Evolutionary conservation across 305 asterid genomes (phyloP).

Genomic region (Fraxinus sp.): DNA sequence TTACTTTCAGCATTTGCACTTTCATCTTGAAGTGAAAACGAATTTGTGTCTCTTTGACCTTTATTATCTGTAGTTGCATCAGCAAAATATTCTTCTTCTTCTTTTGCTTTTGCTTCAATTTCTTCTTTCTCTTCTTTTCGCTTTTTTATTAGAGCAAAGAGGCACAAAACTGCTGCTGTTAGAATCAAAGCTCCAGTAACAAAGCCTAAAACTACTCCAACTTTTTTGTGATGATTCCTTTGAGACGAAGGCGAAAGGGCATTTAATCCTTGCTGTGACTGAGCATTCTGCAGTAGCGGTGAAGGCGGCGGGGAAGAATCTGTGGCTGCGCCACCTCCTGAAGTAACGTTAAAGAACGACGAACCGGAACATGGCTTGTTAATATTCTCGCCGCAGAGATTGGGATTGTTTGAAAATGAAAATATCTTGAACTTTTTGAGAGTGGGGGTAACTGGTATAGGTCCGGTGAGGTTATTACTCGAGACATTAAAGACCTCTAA

Average conservation of each 20-base stretch:
- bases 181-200: conserved; percentile 54
- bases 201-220: conserved; percentile 58
- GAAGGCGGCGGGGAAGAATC: conserved; percentile 36
- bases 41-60: conserved; percentile 15
- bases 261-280: conserved; percentile 46
- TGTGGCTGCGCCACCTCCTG: conserved; percentile 24
- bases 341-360: conserved; percentile 64
- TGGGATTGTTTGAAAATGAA: conserved; percentile 61
- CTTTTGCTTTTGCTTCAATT: conserved; percentile 23
- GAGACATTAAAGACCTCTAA: conserved; percentile 61
- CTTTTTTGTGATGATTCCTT: conserved; percentile 43
- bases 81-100: background rate
- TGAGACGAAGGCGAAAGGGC: conserved; percentile 34
- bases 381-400: conserved; percentile 74
- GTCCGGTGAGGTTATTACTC: conserved; percentile 63
- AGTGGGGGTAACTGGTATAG: conserved; percentile 69
- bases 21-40: conserved; percentile 30
- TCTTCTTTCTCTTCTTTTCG: conserved; percentile 38
- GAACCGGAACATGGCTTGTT: conserved; percentile 62
- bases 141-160: conserved; percentile 41
- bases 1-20: conserved; percentile 25
- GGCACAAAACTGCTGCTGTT: conserved; percentile 51
- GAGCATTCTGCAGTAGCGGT: conserved; percentile 59
- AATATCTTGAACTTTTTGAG: conserved; percentile 48
- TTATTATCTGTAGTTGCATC: conserved; percentile 11